Conservation (phyloP, 176 grass and related monocot species). For the sorghum (Sorghum bicolor) region DNA sequence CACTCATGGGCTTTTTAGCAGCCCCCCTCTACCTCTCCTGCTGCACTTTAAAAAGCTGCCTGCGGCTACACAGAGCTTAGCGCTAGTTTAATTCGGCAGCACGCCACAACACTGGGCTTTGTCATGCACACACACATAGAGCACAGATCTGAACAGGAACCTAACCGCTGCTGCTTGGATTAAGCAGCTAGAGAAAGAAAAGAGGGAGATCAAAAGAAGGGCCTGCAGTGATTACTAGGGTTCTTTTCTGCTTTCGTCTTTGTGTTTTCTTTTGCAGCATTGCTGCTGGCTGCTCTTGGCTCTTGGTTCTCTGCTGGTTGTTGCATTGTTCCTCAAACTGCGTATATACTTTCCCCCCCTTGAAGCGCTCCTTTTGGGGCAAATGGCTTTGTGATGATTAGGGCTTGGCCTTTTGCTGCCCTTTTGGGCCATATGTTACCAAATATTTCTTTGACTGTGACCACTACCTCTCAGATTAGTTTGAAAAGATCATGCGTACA, state of each 20-base stretch:
- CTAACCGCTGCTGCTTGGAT: conserved; percentile 38
- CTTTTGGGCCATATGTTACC: conserved; percentile 92
- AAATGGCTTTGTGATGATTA: conserved; percentile 95
- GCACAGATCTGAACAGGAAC: conserved; percentile 42
- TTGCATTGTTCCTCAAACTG: conserved; percentile 50
- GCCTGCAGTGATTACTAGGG: conserved; percentile 47
- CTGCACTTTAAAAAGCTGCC: conserved; percentile 53
- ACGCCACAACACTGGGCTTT: conserved; percentile 32
- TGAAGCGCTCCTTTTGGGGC: conserved; percentile 92
- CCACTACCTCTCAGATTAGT: conserved; percentile 45
- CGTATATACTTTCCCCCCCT: conserved; percentile 60
- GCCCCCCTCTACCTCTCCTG: conserved; percentile 24
- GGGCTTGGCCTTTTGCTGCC: conserved; percentile 60
- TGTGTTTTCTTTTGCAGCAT: conserved; percentile 59
- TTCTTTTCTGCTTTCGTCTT: conserved; percentile 65
- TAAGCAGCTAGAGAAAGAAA: conserved; percentile 47
- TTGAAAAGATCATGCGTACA: conserved; percentile 42
- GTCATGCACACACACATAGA: conserved; percentile 11
- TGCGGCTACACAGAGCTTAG: conserved; percentile 30
- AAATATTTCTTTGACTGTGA: conserved; percentile 82
- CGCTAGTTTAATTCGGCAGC: conserved; percentile 34
- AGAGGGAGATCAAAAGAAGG: conserved; percentile 49
- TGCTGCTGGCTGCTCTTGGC: conserved; percentile 26
- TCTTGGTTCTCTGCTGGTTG: conserved; percentile 18
- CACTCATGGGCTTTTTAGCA: conserved; percentile 81